Conservation (phyloP, 306 rosid species). For the Crotalaria pallida region DNA sequence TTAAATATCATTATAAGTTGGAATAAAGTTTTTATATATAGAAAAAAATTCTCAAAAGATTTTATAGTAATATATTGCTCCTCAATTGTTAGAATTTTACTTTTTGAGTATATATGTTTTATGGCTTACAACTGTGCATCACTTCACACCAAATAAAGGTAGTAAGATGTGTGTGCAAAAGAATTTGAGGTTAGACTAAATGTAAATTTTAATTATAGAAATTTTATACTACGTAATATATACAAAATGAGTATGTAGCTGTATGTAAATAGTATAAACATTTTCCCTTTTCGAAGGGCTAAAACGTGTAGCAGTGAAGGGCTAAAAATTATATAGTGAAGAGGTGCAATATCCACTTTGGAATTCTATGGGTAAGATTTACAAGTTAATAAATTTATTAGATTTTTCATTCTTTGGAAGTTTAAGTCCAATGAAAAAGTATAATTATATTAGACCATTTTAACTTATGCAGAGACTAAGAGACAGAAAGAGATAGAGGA, state of each 20-base stretch:
- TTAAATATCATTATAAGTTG: no score
- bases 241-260: no score
- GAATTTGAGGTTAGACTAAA: no score
- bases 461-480: neutral
- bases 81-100: neutral
- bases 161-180: no score
- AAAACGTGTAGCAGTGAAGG: conserved; percentile 14
- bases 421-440: neutral
- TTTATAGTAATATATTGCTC: no score
- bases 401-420: neutral
- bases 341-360: conserved; percentile 22
- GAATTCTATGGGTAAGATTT: conserved; percentile 33
- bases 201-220: neutral
- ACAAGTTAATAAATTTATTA: neutral
- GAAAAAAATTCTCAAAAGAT: no score
- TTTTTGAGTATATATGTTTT: neutral
- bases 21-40: no score
- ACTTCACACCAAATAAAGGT: neutral
- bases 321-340: neutral
- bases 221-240: no score
- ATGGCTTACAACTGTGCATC: neutral
- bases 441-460: neutral
- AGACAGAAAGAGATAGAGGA: neutral
- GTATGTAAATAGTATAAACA: neutral
- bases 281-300: conserved; percentile 24